These are phyloP conservation scores for Cryptosporidium canis DNA, from an alignment of 169 alveolate genomes.

Conservation along the genomic window DNA sequence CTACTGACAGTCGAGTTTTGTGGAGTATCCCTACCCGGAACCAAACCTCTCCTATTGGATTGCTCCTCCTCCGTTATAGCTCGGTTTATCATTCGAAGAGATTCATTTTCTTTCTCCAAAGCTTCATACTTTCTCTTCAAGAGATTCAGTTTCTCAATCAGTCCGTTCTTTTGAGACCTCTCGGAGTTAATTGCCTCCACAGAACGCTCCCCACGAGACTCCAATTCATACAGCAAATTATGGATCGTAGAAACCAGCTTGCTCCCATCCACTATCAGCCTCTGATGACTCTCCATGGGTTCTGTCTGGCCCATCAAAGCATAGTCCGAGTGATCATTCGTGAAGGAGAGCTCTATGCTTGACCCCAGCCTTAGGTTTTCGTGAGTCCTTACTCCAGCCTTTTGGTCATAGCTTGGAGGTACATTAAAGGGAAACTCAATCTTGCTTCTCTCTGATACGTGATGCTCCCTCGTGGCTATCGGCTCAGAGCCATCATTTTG, in stretches of 20 bases:
- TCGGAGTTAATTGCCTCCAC: constrained; percentile 38
- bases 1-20: not conserved
- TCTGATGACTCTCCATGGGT: constrained; percentile 14
- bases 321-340: not conserved
- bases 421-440: not conserved
- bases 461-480: not conserved
- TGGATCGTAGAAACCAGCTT: constrained; percentile 47
- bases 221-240: constrained; percentile 61
- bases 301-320: not conserved
- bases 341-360: constrained; percentile 25
- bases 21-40: constrained; percentile 2
- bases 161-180: constrained; percentile 59
- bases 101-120: constrained; percentile 45
- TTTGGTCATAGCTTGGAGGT: not conserved
- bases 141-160: constrained; percentile 22
- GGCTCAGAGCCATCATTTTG: not conserved
- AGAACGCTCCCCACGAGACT: constrained; percentile 43
- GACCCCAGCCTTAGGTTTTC: not conserved
- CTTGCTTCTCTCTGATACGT: not conserved
- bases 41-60: not conserved
- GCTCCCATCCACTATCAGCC: constrained; percentile 53
- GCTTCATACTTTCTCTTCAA: constrained; percentile 22
- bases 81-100: constrained; percentile 29
- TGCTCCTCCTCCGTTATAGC: constrained; percentile 26
- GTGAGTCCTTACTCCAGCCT: not conserved